A percentile compares a stretch with the other conserved stretches of the same genome.
phyloP scores from a whole-genome alignment of 2,329 filamentous ascomycete species.

The Chrysosporium queenslandicum region DNA sequence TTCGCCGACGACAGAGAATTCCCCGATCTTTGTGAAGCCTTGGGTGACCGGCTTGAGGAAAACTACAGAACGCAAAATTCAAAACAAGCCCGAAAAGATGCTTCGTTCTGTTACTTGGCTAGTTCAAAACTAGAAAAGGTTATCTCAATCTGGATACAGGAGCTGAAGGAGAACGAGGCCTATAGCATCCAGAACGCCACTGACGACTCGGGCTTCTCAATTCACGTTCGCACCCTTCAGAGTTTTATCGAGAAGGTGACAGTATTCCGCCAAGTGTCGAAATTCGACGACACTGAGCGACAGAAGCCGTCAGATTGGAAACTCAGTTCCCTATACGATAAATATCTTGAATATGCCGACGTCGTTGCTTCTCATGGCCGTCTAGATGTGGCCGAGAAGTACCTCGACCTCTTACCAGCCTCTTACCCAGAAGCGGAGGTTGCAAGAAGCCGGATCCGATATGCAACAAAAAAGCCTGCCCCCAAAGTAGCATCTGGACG shows the following conservation, averaged over 20 bases:
- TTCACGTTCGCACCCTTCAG: constrained; percentile 80
- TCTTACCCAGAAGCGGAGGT: constrained; percentile 80
- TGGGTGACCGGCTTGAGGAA: constrained; percentile 84
- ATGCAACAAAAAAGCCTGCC: constrained; percentile 61
- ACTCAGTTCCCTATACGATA: constrained; percentile 75
- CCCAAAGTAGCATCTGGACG: constrained; percentile 35
- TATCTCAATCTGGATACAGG: constrained; percentile 82
- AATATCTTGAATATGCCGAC: constrained; percentile 95
- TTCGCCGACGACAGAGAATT: constrained; percentile 89
- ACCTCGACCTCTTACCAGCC: constrained; percentile 73
- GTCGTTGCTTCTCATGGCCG: constrained; percentile 86
- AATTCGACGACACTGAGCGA: constrained; percentile 73
- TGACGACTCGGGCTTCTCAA: constrained; percentile 74
- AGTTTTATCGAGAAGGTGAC: constrained; percentile 97
- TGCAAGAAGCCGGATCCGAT: constrained; percentile 71
- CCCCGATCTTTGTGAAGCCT: constrained; percentile 83
- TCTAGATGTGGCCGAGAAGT: constrained; percentile 75
- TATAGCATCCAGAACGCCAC: constrained; percentile 58
- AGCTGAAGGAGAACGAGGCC: constrained; percentile 75
- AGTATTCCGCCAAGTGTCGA: constrained; percentile 86
- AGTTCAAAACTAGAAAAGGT: constrained; percentile 97
- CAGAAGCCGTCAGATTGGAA: constrained; percentile 72
- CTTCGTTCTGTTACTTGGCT: constrained; percentile 90
- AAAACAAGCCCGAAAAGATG: constrained; percentile 61
- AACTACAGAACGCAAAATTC: constrained; percentile 48